These are phyloP conservation scores for Ochromonadaceae sp. DNA, from an alignment of 352 stramenopile species.

Conservation along the genomic window DNA sequence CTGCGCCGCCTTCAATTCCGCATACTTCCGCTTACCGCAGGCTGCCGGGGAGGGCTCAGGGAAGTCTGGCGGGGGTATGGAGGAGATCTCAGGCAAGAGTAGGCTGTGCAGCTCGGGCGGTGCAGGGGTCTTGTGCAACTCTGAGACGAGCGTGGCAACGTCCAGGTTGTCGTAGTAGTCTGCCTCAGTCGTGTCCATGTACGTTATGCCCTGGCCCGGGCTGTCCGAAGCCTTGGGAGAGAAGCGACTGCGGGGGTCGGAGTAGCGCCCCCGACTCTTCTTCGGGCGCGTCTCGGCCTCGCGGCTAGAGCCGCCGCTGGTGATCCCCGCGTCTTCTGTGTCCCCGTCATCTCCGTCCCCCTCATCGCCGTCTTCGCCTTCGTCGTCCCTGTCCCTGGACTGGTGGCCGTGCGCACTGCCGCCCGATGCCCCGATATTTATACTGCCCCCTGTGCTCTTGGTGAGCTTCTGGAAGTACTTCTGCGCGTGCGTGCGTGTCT, in stretches of 20 bases:
- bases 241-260: not conserved
- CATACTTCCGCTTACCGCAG: slow-evolving; percentile 48
- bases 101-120: not conserved
- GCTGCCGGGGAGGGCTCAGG: slow-evolving; percentile 41
- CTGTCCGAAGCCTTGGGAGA: no score
- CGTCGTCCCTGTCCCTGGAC: not conserved
- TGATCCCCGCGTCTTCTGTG: not conserved
- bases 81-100: not conserved
- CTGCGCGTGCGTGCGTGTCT: slow-evolving; percentile 79
- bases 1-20: slow-evolving; percentile 46
- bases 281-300: not conserved
- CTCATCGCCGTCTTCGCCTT: not conserved
- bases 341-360: not conserved
- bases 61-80: not conserved
- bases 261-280: not conserved
- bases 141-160: not conserved
- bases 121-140: not conserved
- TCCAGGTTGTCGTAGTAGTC: not conserved
- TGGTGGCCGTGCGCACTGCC: not conserved
- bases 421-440: not conserved
- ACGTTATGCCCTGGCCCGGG: not conserved
- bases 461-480: slow-evolving; percentile 62
- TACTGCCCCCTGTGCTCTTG: slow-evolving; percentile 4
- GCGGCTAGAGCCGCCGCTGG: not conserved
- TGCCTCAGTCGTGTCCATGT: not conserved